These are phyloP conservation scores for Fomitopsis pinicola DNA, from an alignment of 1,284 basidiomycete species.

Conservation along the genomic window DNA sequence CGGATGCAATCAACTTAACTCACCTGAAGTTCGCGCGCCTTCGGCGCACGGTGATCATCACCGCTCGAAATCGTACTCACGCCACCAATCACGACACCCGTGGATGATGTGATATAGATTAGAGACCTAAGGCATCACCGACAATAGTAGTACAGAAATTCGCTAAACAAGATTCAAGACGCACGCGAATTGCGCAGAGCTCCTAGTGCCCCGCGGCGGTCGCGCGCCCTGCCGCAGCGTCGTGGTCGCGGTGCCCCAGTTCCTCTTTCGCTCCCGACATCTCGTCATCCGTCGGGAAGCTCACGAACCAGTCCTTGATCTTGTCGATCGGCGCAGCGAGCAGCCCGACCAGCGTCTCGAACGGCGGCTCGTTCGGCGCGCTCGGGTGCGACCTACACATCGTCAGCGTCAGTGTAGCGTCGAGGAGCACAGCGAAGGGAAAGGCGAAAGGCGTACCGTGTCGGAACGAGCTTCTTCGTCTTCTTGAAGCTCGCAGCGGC, in stretches of 20 bases:
- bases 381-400: constrained; percentile 42
- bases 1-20: too few relatives aligned
- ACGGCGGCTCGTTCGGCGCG: constrained; percentile 53
- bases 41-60: too few relatives aligned
- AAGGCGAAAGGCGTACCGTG: constrained; percentile 34
- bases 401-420: neutral
- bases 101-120: too few relatives aligned
- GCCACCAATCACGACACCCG: too few relatives aligned
- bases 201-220: neutral
- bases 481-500: constrained; percentile 46
- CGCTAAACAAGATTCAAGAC: neutral
- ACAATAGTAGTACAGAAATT: too few relatives aligned
- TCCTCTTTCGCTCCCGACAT: constrained; percentile 38
- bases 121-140: too few relatives aligned
- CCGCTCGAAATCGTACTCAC: too few relatives aligned
- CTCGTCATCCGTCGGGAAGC: constrained; percentile 53
- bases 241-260: constrained; percentile 25
- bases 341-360: constrained; percentile 56
- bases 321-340: constrained; percentile 58
- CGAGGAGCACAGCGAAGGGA: neutral
- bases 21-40: too few relatives aligned
- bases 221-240: constrained; percentile 14
- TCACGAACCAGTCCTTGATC: constrained; percentile 51
- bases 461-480: constrained; percentile 65
- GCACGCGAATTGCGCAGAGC: neutral